Base-by-base conservation (phyloP, 768 basidiomycete genomes). In the Lentinula detonsa region DNA sequence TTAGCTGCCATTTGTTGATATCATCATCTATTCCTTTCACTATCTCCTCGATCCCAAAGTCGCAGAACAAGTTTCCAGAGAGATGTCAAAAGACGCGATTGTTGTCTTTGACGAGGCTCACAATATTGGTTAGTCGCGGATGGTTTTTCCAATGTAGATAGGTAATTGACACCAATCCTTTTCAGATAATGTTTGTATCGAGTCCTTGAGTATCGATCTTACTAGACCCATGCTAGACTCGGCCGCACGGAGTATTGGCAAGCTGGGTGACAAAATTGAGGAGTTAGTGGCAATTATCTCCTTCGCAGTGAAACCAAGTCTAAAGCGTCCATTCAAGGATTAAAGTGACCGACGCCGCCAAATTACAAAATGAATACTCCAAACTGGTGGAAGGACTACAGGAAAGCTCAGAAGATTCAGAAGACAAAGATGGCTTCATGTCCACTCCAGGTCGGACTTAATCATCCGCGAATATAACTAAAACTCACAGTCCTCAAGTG, bases 61-160 rank as follows among this genome's bases (percentile, higher is more conserved):
- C 45, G 97, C 97, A 0, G 97, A 98, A 67, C 95, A 98, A 75
- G 97, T 99, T 13, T 98, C 97, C 2, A 95, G 93, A 69, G 97
- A 99, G 72, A 81, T 99, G 76, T 92, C 91, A 7, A 98, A 98
- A 68, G 97, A 99, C 71, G 90, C 94, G 34, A 99, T 99, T 57
- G 95, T 99, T 42, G 97, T 99, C 1, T 99, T 99, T 68, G 97
- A 99, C 69, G 97, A 99, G 71, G 97, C 97, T 15, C 97, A 99
- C 74, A 99, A 99, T 71, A 99, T 99, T 56, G 95, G 95, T 95
- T 66, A 60, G 80, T 65, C 31, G 16, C 60, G 58, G 54, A 57
- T 42, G 42, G 59, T 37, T 57, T 56, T 37, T 43, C 21, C 28
- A 45, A 39, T 28, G 10, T 11, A 28, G 16, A 23, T 2, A 35